A percentile compares a stretch with the other conserved stretches of the same genome.
phyloP scores from a whole-genome alignment of 441 rosid genomes.

The Geranium incanum region DNA sequence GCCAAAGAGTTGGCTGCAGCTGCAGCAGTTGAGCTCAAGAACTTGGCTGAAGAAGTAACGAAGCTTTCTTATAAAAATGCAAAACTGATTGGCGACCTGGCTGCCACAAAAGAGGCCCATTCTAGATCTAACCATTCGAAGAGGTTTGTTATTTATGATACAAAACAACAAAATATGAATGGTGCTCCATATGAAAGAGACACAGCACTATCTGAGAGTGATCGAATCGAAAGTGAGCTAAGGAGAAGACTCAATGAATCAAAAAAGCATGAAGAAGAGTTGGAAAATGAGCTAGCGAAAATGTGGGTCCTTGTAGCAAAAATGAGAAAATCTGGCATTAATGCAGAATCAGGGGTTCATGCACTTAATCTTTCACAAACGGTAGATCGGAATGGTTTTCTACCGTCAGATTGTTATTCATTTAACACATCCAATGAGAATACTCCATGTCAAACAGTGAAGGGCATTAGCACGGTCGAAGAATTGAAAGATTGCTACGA shows the following conservation, averaged over 20 bases:
- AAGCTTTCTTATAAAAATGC: slow-evolving; percentile 76
- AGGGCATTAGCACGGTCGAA: slow-evolving; percentile 26
- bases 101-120: slow-evolving; percentile 36
- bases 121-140: slow-evolving; percentile 29
- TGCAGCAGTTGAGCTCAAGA: slow-evolving; percentile 81
- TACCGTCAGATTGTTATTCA: slow-evolving; percentile 24
- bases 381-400: slow-evolving; percentile 29
- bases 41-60: slow-evolving; percentile 90
- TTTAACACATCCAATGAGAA: slow-evolving; percentile 23
- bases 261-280: slow-evolving; percentile 41
- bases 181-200: slow-evolving; percentile 36
- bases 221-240: slow-evolving; percentile 34
- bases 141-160: slow-evolving; percentile 27
- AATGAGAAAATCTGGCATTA: slow-evolving; percentile 34
- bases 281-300: slow-evolving; percentile 59
- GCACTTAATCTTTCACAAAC: slow-evolving; percentile 20
- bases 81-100: slow-evolving; percentile 48
- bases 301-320: slow-evolving; percentile 56
- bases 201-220: slow-evolving; percentile 39
- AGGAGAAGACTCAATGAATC: slow-evolving; percentile 43
- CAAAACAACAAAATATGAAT: slow-evolving; percentile 25
- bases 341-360: slow-evolving; percentile 22
- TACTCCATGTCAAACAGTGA: slow-evolving; percentile 25
- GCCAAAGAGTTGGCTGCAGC: slow-evolving; percentile 92
- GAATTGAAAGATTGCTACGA: slow-evolving; percentile 32